Percentiles rank a stretch among this genome's conserved stretches.
phyloP scores from a whole-genome alignment of 1,139 yeast genomes.

The Hansenula sp. region DNA sequence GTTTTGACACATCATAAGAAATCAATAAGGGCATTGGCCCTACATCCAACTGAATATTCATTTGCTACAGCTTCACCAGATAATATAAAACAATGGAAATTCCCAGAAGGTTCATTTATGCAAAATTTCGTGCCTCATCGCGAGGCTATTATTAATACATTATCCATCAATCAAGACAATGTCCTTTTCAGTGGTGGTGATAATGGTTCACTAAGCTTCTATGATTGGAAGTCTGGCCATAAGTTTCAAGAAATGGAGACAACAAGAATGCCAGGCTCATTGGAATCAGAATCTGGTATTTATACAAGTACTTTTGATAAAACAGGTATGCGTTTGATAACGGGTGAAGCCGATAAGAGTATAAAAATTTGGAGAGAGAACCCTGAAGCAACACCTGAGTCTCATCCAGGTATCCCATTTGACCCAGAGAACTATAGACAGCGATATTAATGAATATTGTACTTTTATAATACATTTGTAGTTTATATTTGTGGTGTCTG shows the following conservation, averaged over 20 bases:
- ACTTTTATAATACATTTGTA: no score
- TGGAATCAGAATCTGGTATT: constrained; percentile 64
- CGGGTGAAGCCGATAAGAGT: constrained; percentile 89
- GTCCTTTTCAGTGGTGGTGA: constrained; percentile 81
- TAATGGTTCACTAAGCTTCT: constrained; percentile 73
- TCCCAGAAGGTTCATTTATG: constrained; percentile 73
- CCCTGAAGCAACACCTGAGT: constrained; percentile 37
- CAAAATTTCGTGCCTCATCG: constrained; percentile 45
- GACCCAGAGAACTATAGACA: constrained; percentile 29
- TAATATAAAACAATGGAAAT: constrained; percentile 75
- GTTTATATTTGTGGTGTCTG: not conserved
- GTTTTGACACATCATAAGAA: constrained; percentile 81
- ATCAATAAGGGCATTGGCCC: constrained; percentile 67
- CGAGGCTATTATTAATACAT: constrained; percentile 60
- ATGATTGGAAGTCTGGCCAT: constrained; percentile 72
- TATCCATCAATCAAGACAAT: constrained; percentile 62
- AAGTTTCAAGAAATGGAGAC: constrained; percentile 53
- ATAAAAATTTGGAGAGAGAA: constrained; percentile 78
- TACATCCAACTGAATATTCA: constrained; percentile 71
- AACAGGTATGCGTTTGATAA: constrained; percentile 75
- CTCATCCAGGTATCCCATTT: constrained; percentile 47
- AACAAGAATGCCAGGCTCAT: constrained; percentile 63
- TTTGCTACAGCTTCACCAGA: constrained; percentile 82
- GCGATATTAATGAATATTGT: constrained; percentile 11
- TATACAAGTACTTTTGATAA: constrained; percentile 71